Evolutionary conservation across 345 rosid genomes (phyloP).

Genomic region (Salix caprea): DNA sequence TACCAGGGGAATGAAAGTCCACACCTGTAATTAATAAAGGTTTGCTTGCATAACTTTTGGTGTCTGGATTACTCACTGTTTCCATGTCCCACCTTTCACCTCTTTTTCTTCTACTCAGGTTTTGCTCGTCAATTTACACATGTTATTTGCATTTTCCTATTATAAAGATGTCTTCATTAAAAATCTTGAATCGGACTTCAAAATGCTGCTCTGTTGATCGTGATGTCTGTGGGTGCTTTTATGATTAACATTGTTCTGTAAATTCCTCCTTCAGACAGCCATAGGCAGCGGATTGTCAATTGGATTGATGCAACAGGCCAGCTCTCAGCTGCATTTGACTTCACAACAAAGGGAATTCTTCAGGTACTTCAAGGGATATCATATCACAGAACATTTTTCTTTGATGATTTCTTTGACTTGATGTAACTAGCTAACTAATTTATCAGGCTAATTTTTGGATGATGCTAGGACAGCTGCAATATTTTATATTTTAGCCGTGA

Average conservation of each 20-base stretch:
- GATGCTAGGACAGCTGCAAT: not conserved
- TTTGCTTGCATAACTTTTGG: too few relatives aligned
- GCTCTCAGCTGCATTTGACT: conserved; percentile 82
- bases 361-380: conserved; percentile 43
- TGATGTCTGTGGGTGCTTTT: not conserved
- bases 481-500: too few relatives aligned
- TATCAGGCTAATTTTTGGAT: not conserved
- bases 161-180: not conserved
- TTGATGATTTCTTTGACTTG: not conserved
- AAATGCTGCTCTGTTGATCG: not conserved
- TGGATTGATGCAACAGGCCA: conserved; percentile 82
- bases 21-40: not conserved
- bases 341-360: conserved; percentile 85
- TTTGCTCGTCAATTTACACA: not conserved
- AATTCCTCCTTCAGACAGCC: conserved; percentile 52
- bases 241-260: not conserved
- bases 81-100: too few relatives aligned
- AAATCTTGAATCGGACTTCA: not conserved
- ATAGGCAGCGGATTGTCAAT: conserved; percentile 70
- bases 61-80: too few relatives aligned
- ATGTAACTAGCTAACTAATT: too few relatives aligned
- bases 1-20: not conserved
- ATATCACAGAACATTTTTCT: not conserved
- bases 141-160: not conserved
- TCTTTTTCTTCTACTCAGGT: too few relatives aligned